These are phyloP conservation scores for Ilyonectria mors-panacis DNA, from an alignment of 2,329 filamentous ascomycete species.

Conservation along the genomic window DNA sequence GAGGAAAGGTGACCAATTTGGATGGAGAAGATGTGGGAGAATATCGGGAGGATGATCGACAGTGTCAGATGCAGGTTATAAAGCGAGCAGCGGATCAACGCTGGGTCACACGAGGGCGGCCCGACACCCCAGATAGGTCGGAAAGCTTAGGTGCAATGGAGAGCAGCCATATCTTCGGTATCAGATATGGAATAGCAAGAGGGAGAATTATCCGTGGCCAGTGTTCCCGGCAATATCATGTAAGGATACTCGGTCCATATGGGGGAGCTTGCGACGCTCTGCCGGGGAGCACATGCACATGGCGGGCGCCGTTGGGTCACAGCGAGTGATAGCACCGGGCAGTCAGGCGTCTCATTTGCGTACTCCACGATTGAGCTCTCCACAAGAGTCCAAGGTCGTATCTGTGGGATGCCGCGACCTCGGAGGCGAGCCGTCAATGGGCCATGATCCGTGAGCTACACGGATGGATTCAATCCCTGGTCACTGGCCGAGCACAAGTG, in stretches of 20 bases:
- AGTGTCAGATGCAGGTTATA: conserved; percentile 26
- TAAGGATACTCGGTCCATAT: not conserved
- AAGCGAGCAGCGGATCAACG: not conserved
- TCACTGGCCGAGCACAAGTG: not conserved
- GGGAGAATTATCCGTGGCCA: not conserved
- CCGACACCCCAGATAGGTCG: conserved; percentile 12
- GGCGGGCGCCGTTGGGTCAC: conserved; percentile 20
- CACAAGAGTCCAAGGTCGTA: conserved; percentile 17
- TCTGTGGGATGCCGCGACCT: not conserved
- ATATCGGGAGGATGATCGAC: conserved; percentile 11
- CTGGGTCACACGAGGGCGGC: conserved; percentile 20
- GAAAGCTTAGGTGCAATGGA: not conserved
- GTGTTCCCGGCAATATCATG: not conserved
- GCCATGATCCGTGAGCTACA: not conserved
- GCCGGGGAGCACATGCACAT: conserved; percentile 20
- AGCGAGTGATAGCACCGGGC: conserved; percentile 11
- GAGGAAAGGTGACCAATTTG: not conserved
- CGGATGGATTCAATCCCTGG: conserved; percentile 16
- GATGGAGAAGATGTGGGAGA: not conserved
- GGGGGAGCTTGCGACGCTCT: conserved; percentile 4
- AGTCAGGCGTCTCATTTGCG: conserved; percentile 6
- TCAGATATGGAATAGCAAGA: conserved; percentile 27
- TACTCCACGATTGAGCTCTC: not conserved
- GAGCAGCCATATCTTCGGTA: conserved; percentile 11
- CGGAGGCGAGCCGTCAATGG: conserved; percentile 1